These are phyloP conservation scores for Ascobolus immersus DNA, from an alignment of 495 filamentous ascomycete species.

Conservation along the genomic window DNA sequence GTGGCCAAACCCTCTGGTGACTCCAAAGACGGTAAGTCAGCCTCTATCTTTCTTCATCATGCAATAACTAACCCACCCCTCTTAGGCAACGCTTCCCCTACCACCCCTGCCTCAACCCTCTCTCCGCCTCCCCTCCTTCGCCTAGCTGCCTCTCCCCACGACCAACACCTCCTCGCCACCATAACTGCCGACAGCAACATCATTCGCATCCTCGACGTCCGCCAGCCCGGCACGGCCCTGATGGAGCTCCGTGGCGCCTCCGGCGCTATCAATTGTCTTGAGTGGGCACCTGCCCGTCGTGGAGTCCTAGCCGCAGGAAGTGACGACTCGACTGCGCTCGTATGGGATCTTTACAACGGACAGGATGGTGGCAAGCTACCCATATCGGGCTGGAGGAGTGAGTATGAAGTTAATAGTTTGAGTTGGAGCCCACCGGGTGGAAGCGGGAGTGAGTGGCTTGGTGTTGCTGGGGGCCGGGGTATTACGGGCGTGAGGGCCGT, in stretches of 20 bases:
- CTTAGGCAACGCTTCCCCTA: not conserved
- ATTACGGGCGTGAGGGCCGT: conserved; percentile 46
- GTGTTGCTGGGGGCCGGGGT: conserved; percentile 71
- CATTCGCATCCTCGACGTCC: conserved; percentile 86
- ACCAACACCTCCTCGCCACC: conserved; percentile 82
- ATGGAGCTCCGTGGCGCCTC: conserved; percentile 84
- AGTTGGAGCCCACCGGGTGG: conserved; percentile 73
- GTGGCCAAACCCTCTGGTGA: conserved; percentile 14
- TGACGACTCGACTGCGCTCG: conserved; percentile 68
- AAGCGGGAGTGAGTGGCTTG: conserved; percentile 67
- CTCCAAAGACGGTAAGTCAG: conserved; percentile 37
- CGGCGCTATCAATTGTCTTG: conserved; percentile 65
- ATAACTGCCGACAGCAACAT: conserved; percentile 83
- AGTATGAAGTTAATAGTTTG: conserved; percentile 86
- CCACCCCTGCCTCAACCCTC: not conserved
- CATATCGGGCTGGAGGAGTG: conserved; percentile 71
- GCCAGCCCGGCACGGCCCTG: conserved; percentile 84
- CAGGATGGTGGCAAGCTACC: conserved; percentile 31
- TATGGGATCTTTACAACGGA: conserved; percentile 78
- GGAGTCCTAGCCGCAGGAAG: conserved; percentile 78
- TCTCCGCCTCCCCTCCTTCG: conserved; percentile 67
- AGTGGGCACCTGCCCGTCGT: conserved; percentile 74
- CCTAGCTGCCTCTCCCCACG: conserved; percentile 81
- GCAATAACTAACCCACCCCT: not conserved
- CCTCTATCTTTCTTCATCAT: not conserved